Base-by-base conservation (phyloP, 2,329 filamentous ascomycete genomes). In the Stachybotrys chlorohalonatus region DNA sequence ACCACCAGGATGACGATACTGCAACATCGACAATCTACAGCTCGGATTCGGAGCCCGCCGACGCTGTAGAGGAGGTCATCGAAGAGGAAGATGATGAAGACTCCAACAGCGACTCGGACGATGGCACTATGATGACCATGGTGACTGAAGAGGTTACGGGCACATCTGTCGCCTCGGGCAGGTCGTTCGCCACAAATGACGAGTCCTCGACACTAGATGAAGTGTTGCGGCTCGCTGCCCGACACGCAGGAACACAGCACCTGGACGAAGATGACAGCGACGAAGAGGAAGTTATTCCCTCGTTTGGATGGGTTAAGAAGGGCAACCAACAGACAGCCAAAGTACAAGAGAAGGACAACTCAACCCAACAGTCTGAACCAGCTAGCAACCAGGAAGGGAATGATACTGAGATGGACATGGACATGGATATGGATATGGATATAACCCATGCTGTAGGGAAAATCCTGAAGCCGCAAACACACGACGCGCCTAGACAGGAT, bases 11-110 rank as follows among this genome's bases (percentile, higher is more conserved):
- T 16, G 82, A 87, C 52, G 78, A 85, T 54, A 83, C 81, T 6
- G 79, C 86, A 55, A 90, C 89, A 13, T 94, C 90, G 0, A 94
- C 88, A 55, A 83, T 91, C 8, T 86, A 89, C 64, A 93, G 90
- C 59, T 84, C 82, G 31, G 81, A 84, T 61, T 81, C 81, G 3
- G 82, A 85, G 59, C 70, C 73, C 54, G 80, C 75, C 24, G 80
- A 82, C 61, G 77, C 72, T 11, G 71, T 81, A 1, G 77, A 78
- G 17, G 81, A 83, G 56, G 16, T 47, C 3, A 73, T 79, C n/a
- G 75, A 78, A 6, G 79, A 79, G 47, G 78, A 82, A 30, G 75
- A 78, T 24, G 71, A 71, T 6, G 68, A 73, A 58, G 61, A 76
- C 42, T 72, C 70, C 2, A 77, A 75, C 30, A 80, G 77, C 8